Base-by-base conservation (phyloP, 2,329 filamentous ascomycete species). In the Escovopsis sp. region DNA sequence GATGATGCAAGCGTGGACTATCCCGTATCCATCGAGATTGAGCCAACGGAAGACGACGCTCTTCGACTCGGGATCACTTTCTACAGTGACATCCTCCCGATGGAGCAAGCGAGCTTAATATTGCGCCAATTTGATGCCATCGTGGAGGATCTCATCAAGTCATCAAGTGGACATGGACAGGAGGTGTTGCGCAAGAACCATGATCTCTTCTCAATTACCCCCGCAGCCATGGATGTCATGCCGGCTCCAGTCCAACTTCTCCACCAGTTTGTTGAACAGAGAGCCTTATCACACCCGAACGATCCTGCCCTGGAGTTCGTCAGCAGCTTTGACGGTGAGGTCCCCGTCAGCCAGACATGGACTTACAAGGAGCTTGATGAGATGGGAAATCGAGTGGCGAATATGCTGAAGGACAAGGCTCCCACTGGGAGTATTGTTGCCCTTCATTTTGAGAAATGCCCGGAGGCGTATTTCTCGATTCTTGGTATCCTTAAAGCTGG, bases 361-460 rank as follows among this genome's bases (percentile, higher is more conserved):
- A 81, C 72, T 0, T 94, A 88, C 48, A 50, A 50, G n/a, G 62
- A 88, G 40, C 62, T 94, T 1, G 60, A 94, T 44, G 50, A 63
- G 1, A 70, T 77, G 44, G 81, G 79, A 0, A 87, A 92, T 46
- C 68, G 66, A 42, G 67, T 92, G 13, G 82, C 83, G 0, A 65
- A 78, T 35, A 51, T 87, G 11, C 59, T 93, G 1, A 50, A 61
- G 1, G 45, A 53, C 0, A 53, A 63, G 15, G 66, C 72, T 1
- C 41, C 51, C 0, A 61, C 70, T 0, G 78, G 81, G 60, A 52
- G 49, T 18, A 72, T 87, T 4, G 63, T 93, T 16, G 83, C 75
- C 0, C 67, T 88, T 8, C 85, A 80, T 49, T 92, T 92, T 47
- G 75, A 85, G 37, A 93, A 93, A 50, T 87, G 79, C 41, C 77